A percentile compares a stretch with the other conserved stretches of the same genome.
phyloP scores from a whole-genome alignment of 306 rosid species.

The Medicago arabica region DNA sequence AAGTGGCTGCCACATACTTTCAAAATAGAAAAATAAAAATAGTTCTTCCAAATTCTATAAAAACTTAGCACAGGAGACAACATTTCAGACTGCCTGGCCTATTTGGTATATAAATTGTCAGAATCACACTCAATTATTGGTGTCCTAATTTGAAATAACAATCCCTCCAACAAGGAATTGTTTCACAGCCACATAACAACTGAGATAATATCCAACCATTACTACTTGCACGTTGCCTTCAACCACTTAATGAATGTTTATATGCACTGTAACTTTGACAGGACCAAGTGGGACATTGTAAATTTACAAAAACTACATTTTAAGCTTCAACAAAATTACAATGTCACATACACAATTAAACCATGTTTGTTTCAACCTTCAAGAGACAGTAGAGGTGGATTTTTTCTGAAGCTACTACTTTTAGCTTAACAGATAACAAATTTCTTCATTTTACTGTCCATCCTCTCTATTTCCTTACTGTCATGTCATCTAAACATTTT shows the following conservation, averaged over 20 bases:
- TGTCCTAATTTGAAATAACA: not conserved
- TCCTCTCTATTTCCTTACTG: not conserved
- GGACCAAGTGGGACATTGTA: no score
- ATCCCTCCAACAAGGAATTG: not conserved
- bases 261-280: no score
- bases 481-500: no score
- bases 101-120: not conserved
- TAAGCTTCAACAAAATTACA: no score
- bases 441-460: not conserved
- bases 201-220: no score
- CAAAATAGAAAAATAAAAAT: not conserved
- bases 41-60: not conserved
- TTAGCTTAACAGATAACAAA: not conserved
- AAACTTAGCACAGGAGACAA: not conserved
- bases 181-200: not conserved
- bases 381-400: no score
- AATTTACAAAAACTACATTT: no score
- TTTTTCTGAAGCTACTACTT: no score
- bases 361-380: no score
- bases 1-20: not conserved
- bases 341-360: no score
- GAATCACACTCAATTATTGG: slow-evolving; percentile 1
- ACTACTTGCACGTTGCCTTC: no score
- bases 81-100: not conserved
- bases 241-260: no score